Evolutionary conservation across 768 basidiomycete genomes (phyloP).

Genomic region (Megacollybia marginata): DNA sequence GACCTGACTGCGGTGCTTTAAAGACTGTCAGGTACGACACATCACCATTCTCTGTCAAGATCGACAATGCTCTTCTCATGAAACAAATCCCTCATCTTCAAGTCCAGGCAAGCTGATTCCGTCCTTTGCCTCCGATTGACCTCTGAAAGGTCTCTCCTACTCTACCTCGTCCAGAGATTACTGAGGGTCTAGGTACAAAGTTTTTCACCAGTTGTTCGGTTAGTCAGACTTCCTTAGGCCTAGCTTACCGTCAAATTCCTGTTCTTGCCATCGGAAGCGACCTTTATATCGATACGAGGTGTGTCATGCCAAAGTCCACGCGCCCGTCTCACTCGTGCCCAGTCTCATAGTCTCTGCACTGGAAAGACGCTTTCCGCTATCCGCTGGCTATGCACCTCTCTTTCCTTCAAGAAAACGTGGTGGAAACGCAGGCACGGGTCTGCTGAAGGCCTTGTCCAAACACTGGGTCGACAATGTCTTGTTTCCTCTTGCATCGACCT

Average conservation of each 20-base stretch:
- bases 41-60: constrained; percentile 44
- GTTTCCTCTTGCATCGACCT: constrained; percentile 30
- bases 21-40: constrained; percentile 34
- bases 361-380: constrained; percentile 47
- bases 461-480: constrained; percentile 37
- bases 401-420: constrained; percentile 40
- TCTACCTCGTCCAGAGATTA: constrained; percentile 52
- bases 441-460: constrained; percentile 40
- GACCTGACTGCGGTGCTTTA: background rate
- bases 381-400: constrained; percentile 38
- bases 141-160: constrained; percentile 34
- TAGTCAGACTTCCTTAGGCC: constrained; percentile 24
- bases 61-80: constrained; percentile 42
- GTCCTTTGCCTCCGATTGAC: background rate
- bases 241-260: constrained; percentile 53
- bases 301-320: background rate
- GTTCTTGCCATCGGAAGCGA: constrained; percentile 55
- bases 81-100: constrained; percentile 40
- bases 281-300: constrained; percentile 52
- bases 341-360: constrained; percentile 43
- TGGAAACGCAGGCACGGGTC: constrained; percentile 32
- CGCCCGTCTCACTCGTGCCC: background rate
- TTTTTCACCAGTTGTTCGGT: no score
- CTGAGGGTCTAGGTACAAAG: constrained; percentile 20
- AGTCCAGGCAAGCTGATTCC: constrained; percentile 32